phyloP scores from a whole-genome alignment of 257 asterid species.

The Gentiana macrophylla region DNA sequence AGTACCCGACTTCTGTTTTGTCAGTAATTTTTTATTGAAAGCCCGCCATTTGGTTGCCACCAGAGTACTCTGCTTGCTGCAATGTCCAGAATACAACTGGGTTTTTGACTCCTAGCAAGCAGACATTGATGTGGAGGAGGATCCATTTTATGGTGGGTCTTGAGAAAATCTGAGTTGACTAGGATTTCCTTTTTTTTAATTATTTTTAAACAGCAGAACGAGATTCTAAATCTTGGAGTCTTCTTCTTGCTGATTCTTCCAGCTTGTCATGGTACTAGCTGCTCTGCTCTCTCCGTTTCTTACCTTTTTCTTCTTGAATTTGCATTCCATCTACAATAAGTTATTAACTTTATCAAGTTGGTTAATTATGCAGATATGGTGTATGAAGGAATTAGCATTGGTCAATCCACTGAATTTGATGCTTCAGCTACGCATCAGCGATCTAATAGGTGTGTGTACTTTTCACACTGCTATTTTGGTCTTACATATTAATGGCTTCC shows the following conservation, averaged over 20 bases:
- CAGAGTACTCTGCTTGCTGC: slow-evolving; percentile 13
- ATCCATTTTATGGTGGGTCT: slow-evolving; percentile 22
- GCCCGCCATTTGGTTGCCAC: slow-evolving; percentile 5
- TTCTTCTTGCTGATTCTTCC: slow-evolving; percentile 17
- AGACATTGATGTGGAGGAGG: slow-evolving; percentile 17
- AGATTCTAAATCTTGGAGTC: slow-evolving; percentile 37
- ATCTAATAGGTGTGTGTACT: slow-evolving; percentile 48
- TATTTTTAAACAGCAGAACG: not conserved
- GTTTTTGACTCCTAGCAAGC: slow-evolving; percentile 24
- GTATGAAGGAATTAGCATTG: slow-evolving; percentile 43
- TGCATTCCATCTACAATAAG: slow-evolving; percentile 3
- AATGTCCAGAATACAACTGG: slow-evolving; percentile 27
- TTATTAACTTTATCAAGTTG: slow-evolving; percentile 13
- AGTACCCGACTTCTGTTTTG: not conserved
- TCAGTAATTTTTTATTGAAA: no score
- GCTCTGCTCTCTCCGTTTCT: slow-evolving; percentile 7
- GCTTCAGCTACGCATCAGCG: slow-evolving; percentile 42
- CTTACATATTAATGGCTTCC: slow-evolving; percentile 2
- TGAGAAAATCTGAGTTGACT: slow-evolving; percentile 1
- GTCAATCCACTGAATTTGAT: slow-evolving; percentile 31
- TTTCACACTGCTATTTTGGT: slow-evolving; percentile 8
- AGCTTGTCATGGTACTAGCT: slow-evolving; percentile 27
- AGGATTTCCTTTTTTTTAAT: slow-evolving; percentile 13
- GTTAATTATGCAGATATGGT: slow-evolving; percentile 49
- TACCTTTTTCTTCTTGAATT: slow-evolving; percentile 7